Percentiles rank a stretch among this genome's conserved stretches.
These are phyloP conservation scores for Scytalidium sp. DNA, from an alignment of 2,329 filamentous ascomycete species.

Conservation along the genomic window DNA sequence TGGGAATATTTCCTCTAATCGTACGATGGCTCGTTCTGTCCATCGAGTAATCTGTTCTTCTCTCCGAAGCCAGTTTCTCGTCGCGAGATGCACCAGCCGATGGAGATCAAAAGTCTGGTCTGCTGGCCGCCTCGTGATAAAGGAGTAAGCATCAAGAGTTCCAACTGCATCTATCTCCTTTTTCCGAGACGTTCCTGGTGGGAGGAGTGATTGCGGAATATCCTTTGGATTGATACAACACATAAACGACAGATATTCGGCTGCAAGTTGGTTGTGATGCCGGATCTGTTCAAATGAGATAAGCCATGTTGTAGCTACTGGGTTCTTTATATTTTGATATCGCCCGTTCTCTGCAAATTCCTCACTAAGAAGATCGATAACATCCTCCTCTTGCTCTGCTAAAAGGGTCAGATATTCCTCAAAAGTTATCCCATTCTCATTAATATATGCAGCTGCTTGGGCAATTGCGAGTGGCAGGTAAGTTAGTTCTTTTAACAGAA, in stretches of 20 bases:
- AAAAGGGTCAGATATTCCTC: conserved; percentile 31
- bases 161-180: conserved; percentile 11
- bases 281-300: conserved; percentile 36
- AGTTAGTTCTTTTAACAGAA: conserved; percentile 28
- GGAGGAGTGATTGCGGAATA: conserved; percentile 32
- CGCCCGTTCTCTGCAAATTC: conserved; percentile 29
- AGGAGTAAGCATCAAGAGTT: conserved; percentile 13
- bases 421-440: conserved; percentile 20
- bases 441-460: no score
- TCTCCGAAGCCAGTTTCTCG: no score
- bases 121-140: conserved; percentile 11
- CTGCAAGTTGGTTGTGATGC: conserved; percentile 23
- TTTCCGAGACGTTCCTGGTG: conserved; percentile 4
- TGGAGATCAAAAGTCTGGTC: conserved; percentile 12
- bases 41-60: no score
- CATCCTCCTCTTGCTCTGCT: conserved; percentile 26
- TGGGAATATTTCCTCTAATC: not conserved
- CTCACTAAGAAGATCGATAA: conserved; percentile 27
- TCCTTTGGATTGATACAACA: conserved; percentile 36
- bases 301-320: conserved; percentile 4
- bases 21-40: no score
- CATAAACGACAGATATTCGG: conserved; percentile 33
- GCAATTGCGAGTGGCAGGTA: conserved; percentile 36
- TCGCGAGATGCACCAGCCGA: no score
- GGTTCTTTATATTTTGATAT: conserved; percentile 21